phyloP scores from a whole-genome alignment of 23 red algal genomes.

The Gracilaria gracilis region DNA sequence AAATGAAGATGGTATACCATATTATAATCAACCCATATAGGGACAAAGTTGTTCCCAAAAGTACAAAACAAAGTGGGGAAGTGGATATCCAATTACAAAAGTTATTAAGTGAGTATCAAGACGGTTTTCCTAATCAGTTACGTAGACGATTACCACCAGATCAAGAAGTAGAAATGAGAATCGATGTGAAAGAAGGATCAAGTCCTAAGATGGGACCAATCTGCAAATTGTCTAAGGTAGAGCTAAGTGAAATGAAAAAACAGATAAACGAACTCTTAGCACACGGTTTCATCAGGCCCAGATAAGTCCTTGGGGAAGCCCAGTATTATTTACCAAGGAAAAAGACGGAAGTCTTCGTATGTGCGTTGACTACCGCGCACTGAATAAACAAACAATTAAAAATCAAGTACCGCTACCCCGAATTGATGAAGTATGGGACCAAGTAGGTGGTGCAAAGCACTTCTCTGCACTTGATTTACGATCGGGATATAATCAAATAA shows the following conservation, averaged over 20 bases:
- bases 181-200: slow-evolving; percentile 3
- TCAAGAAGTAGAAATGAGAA: not conserved
- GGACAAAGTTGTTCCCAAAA: not conserved
- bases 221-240: not conserved
- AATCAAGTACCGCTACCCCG: slow-evolving; percentile 20
- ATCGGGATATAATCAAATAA: slow-evolving; percentile 32
- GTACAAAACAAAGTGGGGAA: not conserved
- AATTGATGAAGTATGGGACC: slow-evolving; percentile 68
- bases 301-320: slow-evolving; percentile 27
- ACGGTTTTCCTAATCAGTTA: slow-evolving; percentile 17
- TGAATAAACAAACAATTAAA: no score
- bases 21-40: slow-evolving; percentile 14
- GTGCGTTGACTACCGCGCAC: no score
- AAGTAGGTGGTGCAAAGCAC: slow-evolving; percentile 18
- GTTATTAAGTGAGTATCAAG: slow-evolving; percentile 28
- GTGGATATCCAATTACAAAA: not conserved
- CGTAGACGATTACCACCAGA: slow-evolving; percentile 13
- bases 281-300: not conserved
- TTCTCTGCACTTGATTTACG: slow-evolving; percentile 53
- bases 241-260: slow-evolving; percentile 14
- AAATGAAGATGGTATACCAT: slow-evolving; percentile 17
- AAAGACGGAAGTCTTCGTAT: no score
- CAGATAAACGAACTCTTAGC: not conserved
- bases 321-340: slow-evolving; percentile 40
- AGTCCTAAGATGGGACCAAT: slow-evolving; percentile 5